A percentile compares a stretch with the other conserved stretches of the same genome.
Conservation (phyloP, 2,329 filamentous ascomycete genomes). For the Xylaria sp. region DNA sequence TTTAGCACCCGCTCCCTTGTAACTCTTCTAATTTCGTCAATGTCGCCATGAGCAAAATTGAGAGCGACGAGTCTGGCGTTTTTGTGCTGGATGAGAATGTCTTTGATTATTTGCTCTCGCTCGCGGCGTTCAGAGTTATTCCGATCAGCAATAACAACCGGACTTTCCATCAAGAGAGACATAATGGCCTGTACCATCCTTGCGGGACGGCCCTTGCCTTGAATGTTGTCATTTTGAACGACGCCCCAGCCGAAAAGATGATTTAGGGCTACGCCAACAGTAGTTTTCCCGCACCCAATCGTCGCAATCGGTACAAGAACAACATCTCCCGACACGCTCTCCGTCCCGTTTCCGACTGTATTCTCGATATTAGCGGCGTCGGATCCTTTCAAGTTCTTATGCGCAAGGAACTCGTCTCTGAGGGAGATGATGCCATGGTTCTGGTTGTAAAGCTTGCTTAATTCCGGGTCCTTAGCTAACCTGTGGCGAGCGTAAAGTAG, state of each 20-base stretch:
- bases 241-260: slow-evolving; percentile 93
- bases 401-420: slow-evolving; percentile 85
- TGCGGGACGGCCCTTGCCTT: slow-evolving; percentile 78
- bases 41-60: slow-evolving; percentile 85
- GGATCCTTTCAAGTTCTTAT: slow-evolving; percentile 84
- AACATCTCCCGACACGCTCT: slow-evolving; percentile 71
- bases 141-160: slow-evolving; percentile 87
- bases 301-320: slow-evolving; percentile 92
- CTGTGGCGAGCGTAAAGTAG: slow-evolving; percentile 81
- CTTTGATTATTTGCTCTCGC: slow-evolving; percentile 85
- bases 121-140: slow-evolving; percentile 94
- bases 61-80: slow-evolving; percentile 82
- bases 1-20: slow-evolving; percentile 83
- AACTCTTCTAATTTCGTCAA: slow-evolving; percentile 77
- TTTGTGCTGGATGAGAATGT: slow-evolving; percentile 72
- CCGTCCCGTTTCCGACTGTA: slow-evolving; percentile 61
- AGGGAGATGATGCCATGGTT: slow-evolving; percentile 97
- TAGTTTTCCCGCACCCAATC: slow-evolving; percentile 97
- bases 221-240: slow-evolving; percentile 96
- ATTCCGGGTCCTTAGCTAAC: slow-evolving; percentile 72
- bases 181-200: slow-evolving; percentile 80
- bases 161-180: slow-evolving; percentile 69
- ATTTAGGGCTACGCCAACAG: slow-evolving; percentile 81
- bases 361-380: slow-evolving; percentile 85
- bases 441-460: slow-evolving; percentile 78